phyloP scores from a whole-genome alignment of 495 filamentous ascomycete species.

The Penicillium arizonense region DNA sequence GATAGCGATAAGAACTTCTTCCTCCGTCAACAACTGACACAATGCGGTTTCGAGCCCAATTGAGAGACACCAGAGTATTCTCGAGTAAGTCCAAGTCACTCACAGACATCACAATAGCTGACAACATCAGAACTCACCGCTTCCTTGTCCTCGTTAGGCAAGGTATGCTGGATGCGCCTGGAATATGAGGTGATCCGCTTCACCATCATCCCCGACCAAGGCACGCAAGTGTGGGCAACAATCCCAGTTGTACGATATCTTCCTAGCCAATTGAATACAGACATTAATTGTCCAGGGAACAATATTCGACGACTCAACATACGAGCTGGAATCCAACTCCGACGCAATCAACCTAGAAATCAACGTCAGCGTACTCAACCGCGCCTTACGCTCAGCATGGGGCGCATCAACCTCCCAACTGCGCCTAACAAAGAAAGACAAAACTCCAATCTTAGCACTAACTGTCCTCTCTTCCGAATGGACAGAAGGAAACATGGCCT shows the following conservation, averaged over 20 bases:
- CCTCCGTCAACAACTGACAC: slow-evolving; percentile 13
- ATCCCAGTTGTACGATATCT: slow-evolving; percentile 54
- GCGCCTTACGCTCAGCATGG: slow-evolving; percentile 81
- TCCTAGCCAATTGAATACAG: not conserved
- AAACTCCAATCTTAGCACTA: slow-evolving; percentile 76
- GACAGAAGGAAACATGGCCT: slow-evolving; percentile 44
- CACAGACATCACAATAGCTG: not conserved
- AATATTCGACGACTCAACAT: slow-evolving; percentile 75
- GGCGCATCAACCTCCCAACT: slow-evolving; percentile 74
- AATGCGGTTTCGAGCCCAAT: slow-evolving; percentile 80
- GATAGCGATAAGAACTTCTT: slow-evolving; percentile 23
- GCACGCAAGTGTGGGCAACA: slow-evolving; percentile 90
- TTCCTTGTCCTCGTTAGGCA: slow-evolving; percentile 82
- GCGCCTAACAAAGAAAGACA: slow-evolving; percentile 89
- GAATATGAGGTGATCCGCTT: slow-evolving; percentile 84
- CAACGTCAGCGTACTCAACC: slow-evolving; percentile 73
- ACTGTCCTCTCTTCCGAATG: slow-evolving; percentile 67
- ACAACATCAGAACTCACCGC: slow-evolving; percentile 67
- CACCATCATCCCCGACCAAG: slow-evolving; percentile 89
- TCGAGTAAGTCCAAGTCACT: slow-evolving; percentile 57
- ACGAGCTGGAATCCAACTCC: slow-evolving; percentile 79
- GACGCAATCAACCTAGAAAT: slow-evolving; percentile 91
- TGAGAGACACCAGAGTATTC: slow-evolving; percentile 80
- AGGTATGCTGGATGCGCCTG: slow-evolving; percentile 90
- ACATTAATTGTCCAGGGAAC: slow-evolving; percentile 53